Base-by-base conservation (phyloP, 164 flowering plant species). In the Magnolia officinalis region DNA sequence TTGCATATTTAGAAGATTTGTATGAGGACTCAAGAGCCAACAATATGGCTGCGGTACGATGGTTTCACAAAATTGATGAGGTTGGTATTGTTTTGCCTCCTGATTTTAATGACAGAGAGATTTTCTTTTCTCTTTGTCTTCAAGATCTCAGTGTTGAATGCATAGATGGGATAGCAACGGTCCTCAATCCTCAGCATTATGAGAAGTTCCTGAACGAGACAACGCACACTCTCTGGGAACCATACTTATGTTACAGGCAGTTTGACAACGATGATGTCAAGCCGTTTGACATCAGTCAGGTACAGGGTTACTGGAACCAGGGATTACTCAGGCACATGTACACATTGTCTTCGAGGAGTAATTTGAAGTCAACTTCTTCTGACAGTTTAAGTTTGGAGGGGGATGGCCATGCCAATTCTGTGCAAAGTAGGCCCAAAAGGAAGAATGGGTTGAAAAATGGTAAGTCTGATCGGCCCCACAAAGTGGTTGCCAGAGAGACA, bases 21-120 rank as follows among this genome's bases (percentile, higher is more conserved):
- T 95, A 91, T 75, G 97, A 91, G 86, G 95, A 93, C 80, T 83
- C 88, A 29, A 85, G 79, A 87, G 91, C 90, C 83, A 87, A 85
- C 83, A 95, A 86, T 83, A 90, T 90, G 95, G 97, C 88, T 79
- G 85, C 84, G 88, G 95, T 95, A 85, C 96, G 90, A 67, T 95
- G 98, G 98, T 93, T 91, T 91, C 96, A 95, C 90, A 91, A 88
- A 85, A 85, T 85, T 85, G 96, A 95, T 82, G 98, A 95, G 91
- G 91, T 93, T 88, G 94, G 89, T 87, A 78, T 84, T 84, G 84
- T 78, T 91, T 88, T 89, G 85, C 93, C 94, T 86, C 87, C 78
- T 82, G 76, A 82, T 73, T 84, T 78, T 87, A 88, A 85, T 90
- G 95, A 89, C 90, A 88, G 93, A 86, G 98, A 95, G 91, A 84